These are phyloP conservation scores for Mallotus japonicus DNA, from an alignment of 441 rosid genomes.

Conservation along the genomic window DNA sequence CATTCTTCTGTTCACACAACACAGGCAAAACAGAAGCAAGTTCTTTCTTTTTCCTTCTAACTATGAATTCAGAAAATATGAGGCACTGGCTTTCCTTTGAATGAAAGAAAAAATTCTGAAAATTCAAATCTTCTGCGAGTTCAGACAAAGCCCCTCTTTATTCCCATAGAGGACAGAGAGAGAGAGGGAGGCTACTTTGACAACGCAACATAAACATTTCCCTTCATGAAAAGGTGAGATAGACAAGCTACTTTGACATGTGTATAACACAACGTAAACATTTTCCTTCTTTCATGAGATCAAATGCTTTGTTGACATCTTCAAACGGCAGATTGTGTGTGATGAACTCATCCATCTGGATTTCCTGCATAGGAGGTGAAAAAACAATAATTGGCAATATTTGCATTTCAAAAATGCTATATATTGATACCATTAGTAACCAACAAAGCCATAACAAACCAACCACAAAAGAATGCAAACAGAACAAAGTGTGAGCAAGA, in stretches of 20 bases:
- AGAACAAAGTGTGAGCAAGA: background rate
- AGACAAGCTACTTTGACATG: conserved; percentile 45
- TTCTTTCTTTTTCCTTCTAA: too few species aligned
- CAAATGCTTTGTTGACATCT: conserved; percentile 74
- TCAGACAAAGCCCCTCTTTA: too few species aligned
- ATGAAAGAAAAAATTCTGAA: too few species aligned
- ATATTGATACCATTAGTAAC: too few species aligned
- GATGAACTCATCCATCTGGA: conserved; percentile 66
- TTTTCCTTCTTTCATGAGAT: conserved; percentile 80
- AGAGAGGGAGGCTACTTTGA: conserved; percentile 31
- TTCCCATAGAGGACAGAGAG: too few species aligned
- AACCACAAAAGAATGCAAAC: background rate
- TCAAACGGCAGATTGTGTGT: conserved; percentile 69
- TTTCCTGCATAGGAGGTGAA: conserved; percentile 49
- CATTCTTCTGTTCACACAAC: too few species aligned
- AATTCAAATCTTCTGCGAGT: too few species aligned
- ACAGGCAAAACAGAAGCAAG: too few species aligned
- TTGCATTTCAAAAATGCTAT: too few species aligned
- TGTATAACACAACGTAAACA: conserved; percentile 82
- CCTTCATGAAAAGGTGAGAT: background rate
- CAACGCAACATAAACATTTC: conserved; percentile 7
- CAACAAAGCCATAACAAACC: background rate
- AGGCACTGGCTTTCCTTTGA: too few species aligned
- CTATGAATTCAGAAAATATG: too few species aligned
- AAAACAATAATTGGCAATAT: too few species aligned